Conservation (phyloP, 2,329 filamentous ascomycete species). For the Fusarium floridanum region DNA sequence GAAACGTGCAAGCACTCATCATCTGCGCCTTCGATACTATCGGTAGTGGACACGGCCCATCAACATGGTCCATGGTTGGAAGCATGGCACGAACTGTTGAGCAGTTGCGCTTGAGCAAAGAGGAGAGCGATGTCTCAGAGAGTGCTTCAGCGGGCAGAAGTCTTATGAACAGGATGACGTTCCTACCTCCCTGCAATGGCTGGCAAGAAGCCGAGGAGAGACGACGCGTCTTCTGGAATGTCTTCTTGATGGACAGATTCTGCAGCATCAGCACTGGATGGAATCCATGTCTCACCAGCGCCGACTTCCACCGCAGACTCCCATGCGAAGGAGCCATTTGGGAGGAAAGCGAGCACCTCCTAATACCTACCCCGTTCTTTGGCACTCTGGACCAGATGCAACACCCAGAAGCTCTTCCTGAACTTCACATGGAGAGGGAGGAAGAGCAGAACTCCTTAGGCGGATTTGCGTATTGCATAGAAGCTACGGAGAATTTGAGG, state of each 20-base stretch:
- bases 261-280: constrained; percentile 55
- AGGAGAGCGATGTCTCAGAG: constrained; percentile 47
- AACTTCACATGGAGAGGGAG: constrained; percentile 15
- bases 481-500: constrained; percentile 59
- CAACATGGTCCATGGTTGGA: constrained; percentile 55
- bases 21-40: constrained; percentile 55
- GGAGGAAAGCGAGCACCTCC: constrained; percentile 51
- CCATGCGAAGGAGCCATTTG: constrained; percentile 57
- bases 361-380: constrained; percentile 56
- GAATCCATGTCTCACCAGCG: constrained; percentile 48
- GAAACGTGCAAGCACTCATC: constrained; percentile 51
- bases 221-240: constrained; percentile 57
- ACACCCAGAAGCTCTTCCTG: constrained; percentile 31
- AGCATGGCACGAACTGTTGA: constrained; percentile 56
- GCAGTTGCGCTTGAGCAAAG: constrained; percentile 53
- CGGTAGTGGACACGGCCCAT: constrained; percentile 50
- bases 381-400: constrained; percentile 52
- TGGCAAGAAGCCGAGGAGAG: constrained; percentile 57
- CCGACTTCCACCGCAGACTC: constrained; percentile 54
- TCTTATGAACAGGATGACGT: constrained; percentile 50
- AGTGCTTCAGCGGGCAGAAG: constrained; percentile 36
- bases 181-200: constrained; percentile 47
- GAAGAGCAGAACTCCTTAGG: constrained; percentile 48
- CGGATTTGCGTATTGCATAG: constrained; percentile 60
- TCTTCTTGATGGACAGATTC: constrained; percentile 58